Conservation (phyloP, 2,329 filamentous ascomycete genomes). For the Fusarium brachygibbosum region DNA sequence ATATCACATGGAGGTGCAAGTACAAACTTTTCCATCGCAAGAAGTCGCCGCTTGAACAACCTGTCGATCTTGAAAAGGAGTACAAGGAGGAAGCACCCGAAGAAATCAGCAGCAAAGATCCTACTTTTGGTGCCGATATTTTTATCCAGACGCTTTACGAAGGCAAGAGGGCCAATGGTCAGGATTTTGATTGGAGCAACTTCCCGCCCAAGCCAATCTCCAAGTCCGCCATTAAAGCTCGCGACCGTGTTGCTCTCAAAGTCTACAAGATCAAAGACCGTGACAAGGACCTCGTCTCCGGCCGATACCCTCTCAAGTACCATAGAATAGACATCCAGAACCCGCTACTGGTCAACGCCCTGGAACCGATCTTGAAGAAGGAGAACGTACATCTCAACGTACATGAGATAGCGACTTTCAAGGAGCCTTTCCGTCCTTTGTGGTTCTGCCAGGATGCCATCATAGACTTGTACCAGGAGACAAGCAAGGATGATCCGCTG, state of each 20-base stretch:
- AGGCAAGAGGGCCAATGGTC: constrained; percentile 45
- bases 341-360: constrained; percentile 55
- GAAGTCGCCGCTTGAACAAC: constrained; percentile 36
- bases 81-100: too few species aligned
- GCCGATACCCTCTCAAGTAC: constrained; percentile 56
- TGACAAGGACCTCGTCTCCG: constrained; percentile 56
- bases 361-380: constrained; percentile 60
- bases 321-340: constrained; percentile 61
- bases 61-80: constrained; percentile 13
- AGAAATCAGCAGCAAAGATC: constrained; percentile 35
- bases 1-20: constrained; percentile 51
- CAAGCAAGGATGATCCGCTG: constrained; percentile 48
- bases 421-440: constrained; percentile 57
- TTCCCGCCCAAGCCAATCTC: constrained; percentile 59
- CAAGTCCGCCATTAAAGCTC: constrained; percentile 53
- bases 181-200: constrained; percentile 56
- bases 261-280: constrained; percentile 62
- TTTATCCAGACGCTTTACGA: constrained; percentile 59
- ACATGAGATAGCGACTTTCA: constrained; percentile 55
- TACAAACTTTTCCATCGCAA: constrained; percentile 49
- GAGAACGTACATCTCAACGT: constrained; percentile 57
- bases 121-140: constrained; percentile 50
- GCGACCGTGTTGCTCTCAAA: constrained; percentile 60
- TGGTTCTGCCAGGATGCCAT: constrained; percentile 63
- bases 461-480: constrained; percentile 49